A percentile compares a stretch with the other conserved stretches of the same genome.
Evolutionary conservation across 75 land plant genomes (phyloP).

Genomic region (Selaginella tamariscina): DNA sequence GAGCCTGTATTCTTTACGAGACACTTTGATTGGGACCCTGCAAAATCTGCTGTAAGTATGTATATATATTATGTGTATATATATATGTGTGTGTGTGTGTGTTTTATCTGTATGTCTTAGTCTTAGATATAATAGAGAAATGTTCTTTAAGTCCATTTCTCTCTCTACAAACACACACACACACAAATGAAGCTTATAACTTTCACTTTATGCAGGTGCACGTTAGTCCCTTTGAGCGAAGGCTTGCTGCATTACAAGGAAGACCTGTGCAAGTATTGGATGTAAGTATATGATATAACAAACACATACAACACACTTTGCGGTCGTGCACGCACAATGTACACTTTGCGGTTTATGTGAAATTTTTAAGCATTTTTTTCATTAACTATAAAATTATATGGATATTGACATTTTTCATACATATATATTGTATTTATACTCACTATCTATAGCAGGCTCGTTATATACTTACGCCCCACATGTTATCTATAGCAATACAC

Average conservation of each 20-base stretch:
- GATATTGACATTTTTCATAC: background rate
- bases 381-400: background rate
- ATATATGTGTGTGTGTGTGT: too few species aligned
- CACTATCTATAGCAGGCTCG: too few species aligned
- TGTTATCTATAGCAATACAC: too few species aligned
- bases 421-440: too few species aligned
- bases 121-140: background rate
- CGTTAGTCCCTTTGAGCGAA: conserved; percentile 74
- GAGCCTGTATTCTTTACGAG: conserved; percentile 91
- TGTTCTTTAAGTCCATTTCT: background rate
- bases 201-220: conserved; percentile 33
- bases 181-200: background rate
- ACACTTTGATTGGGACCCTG: conserved; percentile 70
- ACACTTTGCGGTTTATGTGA: too few species aligned
- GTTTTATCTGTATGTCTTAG: too few species aligned
- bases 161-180: too few species aligned
- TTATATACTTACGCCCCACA: too few species aligned
- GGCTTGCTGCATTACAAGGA: conserved; percentile 33
- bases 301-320: too few species aligned
- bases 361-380: too few species aligned
- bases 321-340: too few species aligned
- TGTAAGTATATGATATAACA: too few species aligned
- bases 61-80: background rate
- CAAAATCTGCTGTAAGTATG: conserved; percentile 61
- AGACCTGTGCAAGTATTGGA: conserved; percentile 17